Base-by-base conservation (phyloP, 768 basidiomycete genomes). In the Daedaleopsis nitida region DNA sequence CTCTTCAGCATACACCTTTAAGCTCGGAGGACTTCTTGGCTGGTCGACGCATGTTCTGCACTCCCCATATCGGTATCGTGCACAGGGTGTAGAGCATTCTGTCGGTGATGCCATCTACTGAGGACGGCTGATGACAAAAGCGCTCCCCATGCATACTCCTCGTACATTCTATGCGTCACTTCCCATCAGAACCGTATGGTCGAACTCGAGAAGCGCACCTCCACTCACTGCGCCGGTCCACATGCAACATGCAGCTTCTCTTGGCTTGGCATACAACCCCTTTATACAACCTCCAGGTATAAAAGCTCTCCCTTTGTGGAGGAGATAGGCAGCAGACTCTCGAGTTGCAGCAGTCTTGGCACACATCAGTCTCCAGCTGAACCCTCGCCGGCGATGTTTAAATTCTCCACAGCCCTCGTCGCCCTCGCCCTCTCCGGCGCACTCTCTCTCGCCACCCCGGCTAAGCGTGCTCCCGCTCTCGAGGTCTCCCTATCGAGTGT, bases 391-490 rank as follows among this genome's bases (percentile, higher is more conserved):
- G 27, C 0, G 5, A 16, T 38, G 34, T 19, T 32, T 16, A 65
- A 52, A 44, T 65, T 57, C 54, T 47, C 55, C 42, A 57, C 54
- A 27, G 63, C 52, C 16, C 48, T 64, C 38, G 16, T 60, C 62
- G 53, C 55, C 23, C 56, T 64, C 47, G 63, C 27, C 6, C 9
- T 56, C 35, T 55, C 58, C 17, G 50, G 57, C 48, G 62, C 53
- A 49, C 55, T 64, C 39, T 64, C 62, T 12, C 52, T 64, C 34
- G 62, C 62, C 19, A 56, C 58, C 11, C 62, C 62, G 13, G 58
- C 58, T 16, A 59, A 57, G 49, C 57, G 62, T 27, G 58, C 54
- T 1, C 62, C 62, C 17, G 57, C 62, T 5, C 58, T 64, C 52
- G 57, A 58, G 53, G 62, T 64, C 7, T 64, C 62, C 35, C 49